A percentile compares a stretch with the other conserved stretches of the same genome.
phyloP scores from a whole-genome alignment of 1,284 basidiomycete genomes.

The Stereum hirsutum region DNA sequence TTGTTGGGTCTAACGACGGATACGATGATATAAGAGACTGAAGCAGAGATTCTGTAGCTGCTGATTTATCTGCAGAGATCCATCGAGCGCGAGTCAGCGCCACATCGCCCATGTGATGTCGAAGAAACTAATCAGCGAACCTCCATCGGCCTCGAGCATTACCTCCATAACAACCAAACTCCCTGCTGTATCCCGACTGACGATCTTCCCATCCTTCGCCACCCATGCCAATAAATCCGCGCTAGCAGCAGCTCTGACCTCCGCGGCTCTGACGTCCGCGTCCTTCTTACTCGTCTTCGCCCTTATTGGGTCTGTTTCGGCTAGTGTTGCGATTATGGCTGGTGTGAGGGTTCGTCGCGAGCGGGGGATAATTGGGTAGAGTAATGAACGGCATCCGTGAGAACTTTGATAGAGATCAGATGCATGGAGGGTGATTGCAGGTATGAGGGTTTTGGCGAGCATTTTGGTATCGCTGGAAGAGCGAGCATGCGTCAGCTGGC shows the following conservation, averaged over 20 bases:
- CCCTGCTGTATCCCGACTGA: slow-evolving; percentile 68
- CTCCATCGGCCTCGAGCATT: slow-evolving; percentile 75
- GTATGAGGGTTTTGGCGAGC: slow-evolving; percentile 67
- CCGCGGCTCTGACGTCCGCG: slow-evolving; percentile 44
- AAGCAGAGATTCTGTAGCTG: slow-evolving; percentile 51
- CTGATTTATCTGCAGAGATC: slow-evolving; percentile 50
- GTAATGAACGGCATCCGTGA: slow-evolving; percentile 68
- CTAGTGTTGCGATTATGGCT: slow-evolving; percentile 56
- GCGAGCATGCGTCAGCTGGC: slow-evolving; percentile 8
- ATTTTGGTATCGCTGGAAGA: slow-evolving; percentile 75
- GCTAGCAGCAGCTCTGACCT: slow-evolving; percentile 65
- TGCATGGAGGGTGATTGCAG: slow-evolving; percentile 48
- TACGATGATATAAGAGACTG: slow-evolving; percentile 45
- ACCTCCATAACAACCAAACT: slow-evolving; percentile 72
- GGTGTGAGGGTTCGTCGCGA: slow-evolving; percentile 78
- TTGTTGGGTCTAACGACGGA: slow-evolving; percentile 35
- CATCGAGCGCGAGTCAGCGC: slow-evolving; percentile 1
- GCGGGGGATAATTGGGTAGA: slow-evolving; percentile 76
- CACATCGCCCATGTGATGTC: slow-evolving; percentile 1
- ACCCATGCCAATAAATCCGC: slow-evolving; percentile 62
- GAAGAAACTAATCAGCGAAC: slow-evolving; percentile 31
- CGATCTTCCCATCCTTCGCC: slow-evolving; percentile 42
- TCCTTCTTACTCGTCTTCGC: slow-evolving; percentile 78
- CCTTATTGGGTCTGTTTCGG: slow-evolving; percentile 59
- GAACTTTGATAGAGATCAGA: slow-evolving; percentile 44